Evolutionary conservation across 495 filamentous ascomycete species (phyloP).

Genomic region (Hamigera avellanea): DNA sequence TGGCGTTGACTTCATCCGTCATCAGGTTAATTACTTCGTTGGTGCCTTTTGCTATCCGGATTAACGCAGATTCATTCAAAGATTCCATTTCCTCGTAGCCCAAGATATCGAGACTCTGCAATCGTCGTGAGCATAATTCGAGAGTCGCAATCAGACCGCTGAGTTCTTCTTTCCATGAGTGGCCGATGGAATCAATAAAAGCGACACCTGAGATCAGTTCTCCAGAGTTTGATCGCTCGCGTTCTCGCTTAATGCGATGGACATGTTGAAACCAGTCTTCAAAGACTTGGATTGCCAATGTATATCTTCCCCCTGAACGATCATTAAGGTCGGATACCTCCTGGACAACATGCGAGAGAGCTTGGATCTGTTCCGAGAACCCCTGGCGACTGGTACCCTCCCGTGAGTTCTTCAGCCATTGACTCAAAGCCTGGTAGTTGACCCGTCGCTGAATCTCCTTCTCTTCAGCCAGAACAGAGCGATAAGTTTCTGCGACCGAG

Average conservation of each 20-base stretch:
- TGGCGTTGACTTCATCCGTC: slow-evolving; percentile 31
- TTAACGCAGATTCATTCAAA: slow-evolving; percentile 22
- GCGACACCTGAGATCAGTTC: slow-evolving; percentile 2
- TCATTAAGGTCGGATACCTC: slow-evolving; percentile 27
- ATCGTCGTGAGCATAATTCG: slow-evolving; percentile 26
- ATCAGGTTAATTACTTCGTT: slow-evolving; percentile 25
- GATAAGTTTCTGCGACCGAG: slow-evolving; percentile 24
- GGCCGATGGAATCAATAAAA: slow-evolving; percentile 33
- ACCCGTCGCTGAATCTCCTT: slow-evolving; percentile 24
- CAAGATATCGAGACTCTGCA: slow-evolving; percentile 26
- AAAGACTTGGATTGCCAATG: slow-evolving; percentile 21
- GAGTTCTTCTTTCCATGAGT: slow-evolving; percentile 31
- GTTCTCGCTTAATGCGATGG: slow-evolving; percentile 18
- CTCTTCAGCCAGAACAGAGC: slow-evolving; percentile 20
- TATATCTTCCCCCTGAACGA: slow-evolving; percentile 20
- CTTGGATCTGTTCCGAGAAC: slow-evolving; percentile 31
- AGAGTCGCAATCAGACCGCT: slow-evolving; percentile 24
- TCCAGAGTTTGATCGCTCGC: slow-evolving; percentile 7
- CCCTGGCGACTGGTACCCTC: slow-evolving; percentile 16
- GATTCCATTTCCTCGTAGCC: slow-evolving; percentile 22
- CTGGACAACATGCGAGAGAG: slow-evolving; percentile 29
- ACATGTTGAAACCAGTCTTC: slow-evolving; percentile 33
- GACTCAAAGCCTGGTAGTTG: slow-evolving; percentile 26
- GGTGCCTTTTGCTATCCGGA: slow-evolving; percentile 17
- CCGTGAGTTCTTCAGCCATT: slow-evolving; percentile 26